Evolutionary conservation across 768 basidiomycete genomes (phyloP), one percentile per base, ranked within the genome.

Genomic region (Rickenella mellea): DNA sequence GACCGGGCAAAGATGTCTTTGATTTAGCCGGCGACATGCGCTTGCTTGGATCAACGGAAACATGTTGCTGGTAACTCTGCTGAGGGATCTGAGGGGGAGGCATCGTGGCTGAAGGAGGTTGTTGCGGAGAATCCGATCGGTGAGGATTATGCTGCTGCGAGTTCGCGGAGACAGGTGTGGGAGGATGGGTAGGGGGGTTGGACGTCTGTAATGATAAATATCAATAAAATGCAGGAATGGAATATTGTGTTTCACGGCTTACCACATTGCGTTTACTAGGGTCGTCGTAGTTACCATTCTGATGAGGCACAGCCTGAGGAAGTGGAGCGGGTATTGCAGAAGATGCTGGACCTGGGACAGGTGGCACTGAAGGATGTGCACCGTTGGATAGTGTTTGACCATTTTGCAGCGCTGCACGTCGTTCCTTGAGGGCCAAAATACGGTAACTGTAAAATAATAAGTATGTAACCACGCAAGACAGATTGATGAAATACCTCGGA

Each of bases 1-100:
- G 55, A 19, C 56, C 41, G 3, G 60, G 51, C 9, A 63, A 48
- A 32, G 61, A 44, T 58, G 61, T 11, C 63, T 53, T 2, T 59
- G 57, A 43, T 60, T 62, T 15, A 57, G 47, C 25, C 54, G 53
- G 4, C 47, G 39, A 38, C 60, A 62, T 10, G 55, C 48, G 24
- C 55, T 49, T 26, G 52, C 51, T 33, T 57, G 48, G 41, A 52
- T 50, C 1, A 19, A 24, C 46, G 46, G 8, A 39, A 14, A 32
- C 27, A 40, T 1, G 42, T 14, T 27, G 39, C 21, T 43, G 36
- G 45, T 31, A 27, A 40, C 19, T 31, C 14, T 41, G 42, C 22
- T 43, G 42, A 11, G 32, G 42, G 4, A 43, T 24, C 19, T 47
- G 51, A 0, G 43, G 2, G 11, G 43, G 48, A 3, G 39, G 17